A percentile compares a stretch with the other conserved stretches of the same genome.
Evolutionary conservation across 1,284 basidiomycete species (phyloP).

Genomic region (Trametes hirsuta): DNA sequence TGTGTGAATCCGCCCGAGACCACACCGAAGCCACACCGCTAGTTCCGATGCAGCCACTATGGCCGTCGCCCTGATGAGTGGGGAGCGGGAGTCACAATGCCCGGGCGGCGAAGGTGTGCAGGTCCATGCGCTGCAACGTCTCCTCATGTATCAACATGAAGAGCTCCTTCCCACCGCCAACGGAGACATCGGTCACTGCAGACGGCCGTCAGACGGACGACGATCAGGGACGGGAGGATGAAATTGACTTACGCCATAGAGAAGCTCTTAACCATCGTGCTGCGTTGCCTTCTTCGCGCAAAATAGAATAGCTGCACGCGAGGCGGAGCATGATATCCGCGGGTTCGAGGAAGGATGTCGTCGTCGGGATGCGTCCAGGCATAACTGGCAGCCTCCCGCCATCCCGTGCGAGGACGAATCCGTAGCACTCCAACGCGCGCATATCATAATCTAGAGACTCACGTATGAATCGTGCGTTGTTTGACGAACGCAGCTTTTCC

Average conservation of each 20-base stretch:
- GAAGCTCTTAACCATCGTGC: constrained; percentile 17
- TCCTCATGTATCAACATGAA: constrained; percentile 21
- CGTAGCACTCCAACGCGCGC: constrained; percentile 15
- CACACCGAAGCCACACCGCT: too few relatives aligned
- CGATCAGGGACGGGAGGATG: neutral
- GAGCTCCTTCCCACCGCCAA: constrained; percentile 19
- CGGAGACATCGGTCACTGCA: constrained; percentile 16
- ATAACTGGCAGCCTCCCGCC: constrained; percentile 4
- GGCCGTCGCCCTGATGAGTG: neutral
- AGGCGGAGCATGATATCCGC: constrained; percentile 21
- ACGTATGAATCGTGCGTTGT: constrained; percentile 1
- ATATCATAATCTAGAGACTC: constrained; percentile 16
- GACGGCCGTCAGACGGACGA: neutral
- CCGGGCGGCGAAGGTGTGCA: constrained; percentile 8
- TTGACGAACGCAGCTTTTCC: constrained; percentile 13
- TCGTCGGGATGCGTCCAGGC: constrained; percentile 18
- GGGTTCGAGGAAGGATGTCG: constrained; percentile 19
- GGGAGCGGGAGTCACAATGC: neutral
- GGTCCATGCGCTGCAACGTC: constrained; percentile 9
- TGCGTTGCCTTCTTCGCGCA: constrained; percentile 13
- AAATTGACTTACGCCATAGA: constrained; percentile 19
- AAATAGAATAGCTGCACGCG: constrained; percentile 13
- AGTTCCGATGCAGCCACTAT: too few relatives aligned
- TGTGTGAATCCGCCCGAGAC: neutral
- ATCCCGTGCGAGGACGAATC: constrained; percentile 5